phyloP scores from a whole-genome alignment of 164 flowering plant genomes.

The Warburgia ugandensis region DNA sequence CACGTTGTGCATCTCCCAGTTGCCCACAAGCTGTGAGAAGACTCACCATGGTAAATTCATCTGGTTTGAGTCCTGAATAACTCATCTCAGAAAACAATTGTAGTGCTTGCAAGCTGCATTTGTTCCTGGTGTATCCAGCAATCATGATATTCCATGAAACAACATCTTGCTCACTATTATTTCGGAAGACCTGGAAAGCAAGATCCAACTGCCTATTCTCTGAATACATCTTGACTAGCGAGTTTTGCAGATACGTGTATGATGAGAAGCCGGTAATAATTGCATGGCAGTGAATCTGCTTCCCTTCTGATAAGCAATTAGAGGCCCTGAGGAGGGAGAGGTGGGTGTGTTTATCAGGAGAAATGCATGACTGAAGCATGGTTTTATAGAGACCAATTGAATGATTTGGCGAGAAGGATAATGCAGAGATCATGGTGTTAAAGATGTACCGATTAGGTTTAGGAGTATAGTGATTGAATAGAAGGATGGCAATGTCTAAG shows the following conservation, averaged over 20 bases:
- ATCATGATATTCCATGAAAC: constrained; percentile 46
- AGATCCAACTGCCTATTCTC: constrained; percentile 24
- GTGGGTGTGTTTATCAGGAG: constrained; percentile 24
- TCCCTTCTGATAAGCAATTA: constrained; percentile 19
- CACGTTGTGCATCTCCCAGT: constrained; percentile 20
- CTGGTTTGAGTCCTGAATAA: constrained; percentile 28
- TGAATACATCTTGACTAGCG: constrained; percentile 38
- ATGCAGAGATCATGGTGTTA: constrained; percentile 45
- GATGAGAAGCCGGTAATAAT: constrained; percentile 17
- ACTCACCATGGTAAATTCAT: constrained; percentile 40
- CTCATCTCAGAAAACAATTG: constrained; percentile 31
- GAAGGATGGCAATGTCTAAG: constrained; percentile 38
- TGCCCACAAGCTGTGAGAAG: constrained; percentile 35
- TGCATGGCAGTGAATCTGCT: constrained; percentile 23
- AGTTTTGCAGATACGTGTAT: constrained; percentile 28
- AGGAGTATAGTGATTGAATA: constrained; percentile 37
- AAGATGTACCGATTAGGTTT: constrained; percentile 45
- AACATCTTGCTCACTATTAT: constrained; percentile 23
- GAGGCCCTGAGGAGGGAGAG: constrained; percentile 21
- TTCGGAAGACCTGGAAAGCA: constrained; percentile 28
- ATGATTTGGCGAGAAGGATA: constrained; percentile 21
- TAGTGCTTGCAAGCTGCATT: constrained; percentile 24
- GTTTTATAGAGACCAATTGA: constrained; percentile 24
- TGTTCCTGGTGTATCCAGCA: constrained; percentile 31
- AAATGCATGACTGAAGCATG: constrained; percentile 22